Evolutionary conservation across 805 yeast species (phyloP).

Genomic region (Candida dajiaensis): DNA sequence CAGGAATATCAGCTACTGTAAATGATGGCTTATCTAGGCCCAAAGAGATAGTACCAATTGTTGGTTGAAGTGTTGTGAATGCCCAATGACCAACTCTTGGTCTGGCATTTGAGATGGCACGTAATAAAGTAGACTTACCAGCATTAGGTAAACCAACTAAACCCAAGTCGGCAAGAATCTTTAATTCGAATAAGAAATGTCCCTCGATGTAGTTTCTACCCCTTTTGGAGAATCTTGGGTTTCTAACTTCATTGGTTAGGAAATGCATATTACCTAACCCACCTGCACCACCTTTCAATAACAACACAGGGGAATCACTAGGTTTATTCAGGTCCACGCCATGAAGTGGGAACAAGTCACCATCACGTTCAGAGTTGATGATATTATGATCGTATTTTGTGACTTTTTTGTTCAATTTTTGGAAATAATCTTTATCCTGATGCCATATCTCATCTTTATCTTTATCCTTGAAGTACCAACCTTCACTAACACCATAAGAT

Average conservation of each 20-base stretch:
- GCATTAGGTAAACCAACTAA: constrained; percentile 95
- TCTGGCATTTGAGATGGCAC: constrained; percentile 83
- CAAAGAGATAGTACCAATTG: constrained; percentile 77
- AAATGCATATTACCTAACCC: constrained; percentile 98
- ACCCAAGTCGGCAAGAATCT: constrained; percentile 87
- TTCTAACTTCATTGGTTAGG: constrained; percentile 72
- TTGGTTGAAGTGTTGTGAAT: constrained; percentile 89
- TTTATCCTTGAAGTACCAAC: constrained; percentile 84
- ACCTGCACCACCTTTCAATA: constrained; percentile 84
- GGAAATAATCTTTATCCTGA: constrained; percentile 58
- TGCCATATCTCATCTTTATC: constrained; percentile 59
- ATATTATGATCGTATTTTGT: constrained; percentile 55
- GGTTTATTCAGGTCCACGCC: constrained; percentile 71
- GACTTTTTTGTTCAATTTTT: constrained; percentile 56
- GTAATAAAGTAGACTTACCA: constrained; percentile 83
- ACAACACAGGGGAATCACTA: constrained; percentile 57
- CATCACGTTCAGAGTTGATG: constrained; percentile 47
- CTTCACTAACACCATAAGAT: constrained; percentile 63
- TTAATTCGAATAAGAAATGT: constrained; percentile 73
- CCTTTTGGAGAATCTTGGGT: constrained; percentile 79
- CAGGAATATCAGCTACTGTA: constrained; percentile 97
- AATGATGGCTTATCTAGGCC: constrained; percentile 60
- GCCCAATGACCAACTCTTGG: constrained; percentile 97
- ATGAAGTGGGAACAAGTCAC: constrained; percentile 71
- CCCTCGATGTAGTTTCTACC: constrained; percentile 71